Evolutionary conservation across 73 alveolate genomes (phyloP), one percentile per base, ranked within the genome.

Genomic region (Paramecium bursaria): DNA sequence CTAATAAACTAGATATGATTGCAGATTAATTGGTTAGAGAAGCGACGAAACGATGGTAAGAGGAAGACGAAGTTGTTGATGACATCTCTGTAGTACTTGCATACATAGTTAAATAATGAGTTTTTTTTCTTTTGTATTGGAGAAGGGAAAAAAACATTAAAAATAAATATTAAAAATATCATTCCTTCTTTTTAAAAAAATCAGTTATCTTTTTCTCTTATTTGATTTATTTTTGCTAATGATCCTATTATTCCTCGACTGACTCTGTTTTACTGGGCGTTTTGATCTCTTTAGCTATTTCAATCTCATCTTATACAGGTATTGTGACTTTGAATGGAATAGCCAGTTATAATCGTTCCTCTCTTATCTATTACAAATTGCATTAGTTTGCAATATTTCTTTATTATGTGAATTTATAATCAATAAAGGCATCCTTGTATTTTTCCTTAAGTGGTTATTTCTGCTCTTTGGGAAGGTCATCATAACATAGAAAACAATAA

Each of bases 21-120:
- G 86, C 57, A 26, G 91, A 92, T 52, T 30, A 79, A 33, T 35
- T 92, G 23, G 90, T 92, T 39, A 75, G 86, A 55, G 95, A 91
- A 53, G 95, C 99, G 0, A 54, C 74, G 51, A 90, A 48, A 27
- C 67, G 95, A 51, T 95, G 99, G 99, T 91, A 87, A 79, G 86
- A 60, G 15, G 92, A 85, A 74, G 99, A 94, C 23, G 93, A 92
- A 29, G 94, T 90, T 7, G 85, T 95, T 42, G 99, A 95, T 92
- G 99, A 95, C 55, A 95, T 95, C 42, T 92, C 99, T 10, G 14
- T 73, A 10, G 49, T 85, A 17, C 49, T 85, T 46, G 91, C 75
- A 54, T 82, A 50, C 33, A n/a, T 57, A 14, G n/a, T n/a, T n/a
- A n/a, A n/a, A n/a, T n/a, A n/a, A n/a, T n/a, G n/a, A n/a, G n/a